phyloP scores from a whole-genome alignment of 2,329 filamentous ascomycete species.

The Elsinoe perseae region DNA sequence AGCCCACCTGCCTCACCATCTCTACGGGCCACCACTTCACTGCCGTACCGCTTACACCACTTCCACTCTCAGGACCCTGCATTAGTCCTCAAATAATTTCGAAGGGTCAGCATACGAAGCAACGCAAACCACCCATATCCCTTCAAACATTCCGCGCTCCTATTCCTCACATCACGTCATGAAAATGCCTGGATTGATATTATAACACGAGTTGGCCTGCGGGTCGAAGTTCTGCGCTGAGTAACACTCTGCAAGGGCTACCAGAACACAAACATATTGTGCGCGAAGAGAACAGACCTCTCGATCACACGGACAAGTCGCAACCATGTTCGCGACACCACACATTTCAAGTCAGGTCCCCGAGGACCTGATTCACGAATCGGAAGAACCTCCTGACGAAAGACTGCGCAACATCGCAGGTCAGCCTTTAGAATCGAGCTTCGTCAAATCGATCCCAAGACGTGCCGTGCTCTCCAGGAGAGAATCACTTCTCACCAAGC shows the following conservation, averaged over 20 bases:
- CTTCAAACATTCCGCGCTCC: neutral
- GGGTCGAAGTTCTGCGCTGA: constrained; percentile 12
- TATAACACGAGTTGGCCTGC: constrained; percentile 14
- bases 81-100: neutral
- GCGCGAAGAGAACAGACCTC: neutral
- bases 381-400: constrained; percentile 82
- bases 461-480: constrained; percentile 48
- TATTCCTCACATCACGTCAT: neutral
- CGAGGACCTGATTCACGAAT: constrained; percentile 42
- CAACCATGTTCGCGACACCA: constrained; percentile 8
- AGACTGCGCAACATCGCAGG: constrained; percentile 23
- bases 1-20: neutral
- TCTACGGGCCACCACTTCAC: neutral
- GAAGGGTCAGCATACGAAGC: neutral
- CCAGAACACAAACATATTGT: neutral
- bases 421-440: constrained; percentile 26
- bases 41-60: neutral
- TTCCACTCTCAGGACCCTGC: neutral
- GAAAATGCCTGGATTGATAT: constrained; percentile 9
- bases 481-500: constrained; percentile 79
- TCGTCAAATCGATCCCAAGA: constrained; percentile 40
- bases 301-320: neutral
- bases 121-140: neutral
- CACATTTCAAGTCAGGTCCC: constrained; percentile 8
- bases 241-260: neutral